Evolutionary conservation across 2,329 filamentous ascomycete species (phyloP).

Genomic region (Aspergillus sp.): DNA sequence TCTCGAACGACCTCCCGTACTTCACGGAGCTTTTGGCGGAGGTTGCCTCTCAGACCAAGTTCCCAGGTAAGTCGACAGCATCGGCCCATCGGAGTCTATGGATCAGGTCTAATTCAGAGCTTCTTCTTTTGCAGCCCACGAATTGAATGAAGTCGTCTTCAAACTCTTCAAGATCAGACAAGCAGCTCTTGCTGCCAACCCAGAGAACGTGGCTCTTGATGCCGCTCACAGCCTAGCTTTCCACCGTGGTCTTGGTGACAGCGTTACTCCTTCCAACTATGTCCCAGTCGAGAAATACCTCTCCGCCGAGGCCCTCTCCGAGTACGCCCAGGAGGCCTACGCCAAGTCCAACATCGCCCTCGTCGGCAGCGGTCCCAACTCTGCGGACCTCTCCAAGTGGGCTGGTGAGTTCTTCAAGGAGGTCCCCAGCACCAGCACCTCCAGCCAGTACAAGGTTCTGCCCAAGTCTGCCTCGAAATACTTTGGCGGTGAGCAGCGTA

Average conservation of each 20-base stretch:
- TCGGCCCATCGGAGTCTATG: slow-evolving; percentile 2
- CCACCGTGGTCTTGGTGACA: slow-evolving; percentile 83
- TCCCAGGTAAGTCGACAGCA: slow-evolving; percentile 52
- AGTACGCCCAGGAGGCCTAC: slow-evolving; percentile 75
- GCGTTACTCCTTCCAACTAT: slow-evolving; percentile 67
- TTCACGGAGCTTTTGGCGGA: slow-evolving; percentile 94
- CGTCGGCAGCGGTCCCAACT: slow-evolving; percentile 80
- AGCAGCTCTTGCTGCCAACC: slow-evolving; percentile 60
- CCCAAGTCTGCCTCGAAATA: slow-evolving; percentile 71
- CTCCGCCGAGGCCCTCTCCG: slow-evolving; percentile 66
- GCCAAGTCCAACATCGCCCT: slow-evolving; percentile 86
- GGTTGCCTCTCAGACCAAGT: slow-evolving; percentile 84
- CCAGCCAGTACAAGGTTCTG: slow-evolving; percentile 50
- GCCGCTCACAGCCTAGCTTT: slow-evolving; percentile 82
- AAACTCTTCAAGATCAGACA: slow-evolving; percentile 73
- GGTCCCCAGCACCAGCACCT: slow-evolving; percentile 49
- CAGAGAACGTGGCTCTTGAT: slow-evolving; percentile 72
- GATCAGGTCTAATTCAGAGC: slow-evolving; percentile 1
- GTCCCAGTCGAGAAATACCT: slow-evolving; percentile 76
- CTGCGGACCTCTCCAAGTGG: slow-evolving; percentile 78
- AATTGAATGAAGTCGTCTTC: slow-evolving; percentile 84
- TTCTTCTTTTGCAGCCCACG: slow-evolving; percentile 59
- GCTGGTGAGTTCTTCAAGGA: slow-evolving; percentile 85
- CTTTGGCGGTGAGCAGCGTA: slow-evolving; percentile 91
- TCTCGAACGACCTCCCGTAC: slow-evolving; percentile 93